Evolutionary conservation across 140 eudicot genomes (phyloP), one percentile per base, ranked within the genome.

Genomic region (Artemisia princeps): DNA sequence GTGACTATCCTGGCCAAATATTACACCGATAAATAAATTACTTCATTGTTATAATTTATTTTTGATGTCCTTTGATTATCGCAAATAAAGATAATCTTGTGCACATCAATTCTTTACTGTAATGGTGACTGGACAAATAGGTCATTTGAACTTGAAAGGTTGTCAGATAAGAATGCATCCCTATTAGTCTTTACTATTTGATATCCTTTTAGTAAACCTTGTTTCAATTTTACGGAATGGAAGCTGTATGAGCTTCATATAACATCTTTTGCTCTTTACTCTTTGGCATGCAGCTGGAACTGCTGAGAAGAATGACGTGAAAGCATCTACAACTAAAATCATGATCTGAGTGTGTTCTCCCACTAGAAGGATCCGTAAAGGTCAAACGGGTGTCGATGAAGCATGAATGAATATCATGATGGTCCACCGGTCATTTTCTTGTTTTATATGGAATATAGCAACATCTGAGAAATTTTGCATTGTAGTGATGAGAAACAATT

Each of bases 231-330:
- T 7, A 9, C 0, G 50, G 50, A 11, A 7, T 55, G 58, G 12
- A 61, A 55, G 40, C n/a, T 33, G 46, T 30, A 37, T 46, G n/a
- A 50, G 54, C 7, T 6, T 49, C 0, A 5, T 30, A 45, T 72
- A 55, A 55, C 24, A 20, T 58, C 54, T 68, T 75, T 6, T 51
- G 57, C 13, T 59, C 33, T 48, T 30, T 63, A 26, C 28, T 45
- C 30, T 40, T 71, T 61, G 60, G 14, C 19, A 33, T 66, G 67
- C 81, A 77, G 81, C 17, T 56, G 69, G 58, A 64, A 66, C 14
- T 40, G 17, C 60, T 10, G 81, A 77, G 74, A 77, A 65, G 55
- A 65, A 66, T 40, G 73, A 58, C 0, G 77, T 68, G 67, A 77
- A 50, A 22, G 52, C 78, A 77, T 10, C 74, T 66, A 24, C 67